Evolutionary conservation across 805 yeast genomes (phyloP), one percentile per base, ranked within the genome.

Genomic region (Sugiyamaella smithiae): DNA sequence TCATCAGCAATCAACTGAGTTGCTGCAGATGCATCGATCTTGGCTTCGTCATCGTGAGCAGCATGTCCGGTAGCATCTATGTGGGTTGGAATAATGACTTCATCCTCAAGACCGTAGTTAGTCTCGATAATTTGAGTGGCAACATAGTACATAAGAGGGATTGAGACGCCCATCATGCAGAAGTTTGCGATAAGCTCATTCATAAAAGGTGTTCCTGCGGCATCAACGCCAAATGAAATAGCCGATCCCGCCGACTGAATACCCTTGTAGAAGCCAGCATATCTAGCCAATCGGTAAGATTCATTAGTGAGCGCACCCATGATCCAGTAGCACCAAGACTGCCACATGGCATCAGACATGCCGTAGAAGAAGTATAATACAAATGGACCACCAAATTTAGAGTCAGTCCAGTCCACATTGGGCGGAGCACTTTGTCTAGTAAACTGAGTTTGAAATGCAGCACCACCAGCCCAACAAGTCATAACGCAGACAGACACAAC

Each of bases 171-270:
- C 52, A 53, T 51, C 42, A 53, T 33, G 5, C 36, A 46, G 38
- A 53, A 51, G 23, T 51, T 51, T 19, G 55, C 55, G 7, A 19
- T 46, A 12, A 53, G 40, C 46, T 53, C 57, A 29, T 53, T 53
- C 20, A 53, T 48, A 26, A 53, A 53, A 8, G 57, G 55, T 12
- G 44, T 44, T 2, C 37, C 51, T 5, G 50, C 31, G 2, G 55
- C 52, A 24, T 53, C 57, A 14, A 51, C 48, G 7, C 75, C 65
- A 76, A 77, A 74, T 2, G 68, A 68, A 46, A 74, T 65, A 23
- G 75, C 78, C n/a, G 75, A 70, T 57, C 74, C 75, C 9, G 78
- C 78, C 32, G 75, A 69, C 60, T 74, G 78, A 46, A 74, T 63
- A 33, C 75, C 73, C 62, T 74, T 74, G 64, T 72, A 74, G 59